Evolutionary conservation across 2,329 filamentous ascomycete species (phyloP), one percentile per base, ranked within the genome.

Genomic region (Epichloe coenophiala): DNA sequence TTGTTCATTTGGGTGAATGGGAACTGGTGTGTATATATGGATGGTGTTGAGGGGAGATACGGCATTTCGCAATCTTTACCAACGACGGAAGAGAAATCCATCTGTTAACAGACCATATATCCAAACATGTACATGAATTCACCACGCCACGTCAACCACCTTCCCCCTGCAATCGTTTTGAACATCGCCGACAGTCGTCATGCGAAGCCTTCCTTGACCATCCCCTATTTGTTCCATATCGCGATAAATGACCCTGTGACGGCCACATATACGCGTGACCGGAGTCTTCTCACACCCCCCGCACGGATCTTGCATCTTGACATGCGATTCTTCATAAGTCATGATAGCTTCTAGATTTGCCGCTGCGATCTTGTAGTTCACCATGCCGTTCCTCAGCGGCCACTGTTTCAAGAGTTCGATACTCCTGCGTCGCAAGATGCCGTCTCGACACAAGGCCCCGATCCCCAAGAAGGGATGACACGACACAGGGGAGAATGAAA

Each of bases 331-430:
- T 27, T 45, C 48, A 38, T 41, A 46, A 9, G 17, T 15, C 48
- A 46, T 46, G 17, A 50, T 46, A 6, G 43, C 48, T 13, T n/a
- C 17, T 7, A 50, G 27, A 19, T 23, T 46, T 7, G 37, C 43
- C 8, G 43, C 43, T 17, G 43, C 48, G 41, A 50, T 46, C 19
- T 46, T 50, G 37, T 50, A 50, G 36, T 46, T 50, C 36, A 50
- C 43, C 43, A 50, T 46, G 43, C 43, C 43, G 37, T 50, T 43
- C 19, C 42, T 33, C n/a, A 50, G 35, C n/a, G 48, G 37, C 48
- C 48, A 50, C 27, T 40, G 42, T 21, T 19, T 36, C 37, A 50
- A n/a, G 4, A 50, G 42, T 5, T 45, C 48, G 27, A 46, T 23
- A 41, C 23, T 33, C 23, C 42, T 44, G 40, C 48, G 48, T 3